phyloP scores from a whole-genome alignment of 1,139 yeast genomes.

The Wickerhamiella pararugosa region DNA sequence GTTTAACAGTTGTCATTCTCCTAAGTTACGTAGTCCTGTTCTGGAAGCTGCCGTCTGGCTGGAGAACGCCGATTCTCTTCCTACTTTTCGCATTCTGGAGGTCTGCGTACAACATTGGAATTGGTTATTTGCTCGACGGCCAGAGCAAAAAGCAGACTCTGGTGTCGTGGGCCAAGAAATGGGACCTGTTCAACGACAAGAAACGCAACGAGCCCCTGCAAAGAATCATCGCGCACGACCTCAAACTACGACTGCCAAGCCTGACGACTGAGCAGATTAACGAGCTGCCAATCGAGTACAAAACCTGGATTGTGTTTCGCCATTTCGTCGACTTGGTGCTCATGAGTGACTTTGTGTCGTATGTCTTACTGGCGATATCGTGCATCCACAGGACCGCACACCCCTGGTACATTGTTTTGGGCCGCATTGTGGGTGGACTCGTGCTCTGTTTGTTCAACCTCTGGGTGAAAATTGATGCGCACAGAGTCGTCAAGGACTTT shows the following conservation, averaged over 20 bases:
- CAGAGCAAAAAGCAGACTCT: conserved; percentile 49
- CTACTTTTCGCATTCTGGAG: conserved; percentile 63
- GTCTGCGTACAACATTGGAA: conserved; percentile 60
- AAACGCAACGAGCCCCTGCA: conserved; percentile 21
- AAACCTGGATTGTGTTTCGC: conserved; percentile 71
- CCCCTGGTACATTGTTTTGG: conserved; percentile 24
- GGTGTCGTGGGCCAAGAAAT: conserved; percentile 39
- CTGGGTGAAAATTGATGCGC: conserved; percentile 85
- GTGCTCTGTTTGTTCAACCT: conserved; percentile 51
- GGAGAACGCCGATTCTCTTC: conserved; percentile 34
- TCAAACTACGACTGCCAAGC: conserved; percentile 39
- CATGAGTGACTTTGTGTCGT: conserved; percentile 76
- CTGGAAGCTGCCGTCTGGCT: conserved; percentile 21
- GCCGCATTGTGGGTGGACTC: conserved; percentile 30
- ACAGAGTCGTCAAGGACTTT: conserved; percentile 74
- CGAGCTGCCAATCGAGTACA: conserved; percentile 55
- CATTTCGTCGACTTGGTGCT: conserved; percentile 68
- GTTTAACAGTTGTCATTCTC: conserved; percentile 40
- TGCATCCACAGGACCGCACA: conserved; percentile 36
- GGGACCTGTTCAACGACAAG: conserved; percentile 32
- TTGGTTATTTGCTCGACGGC: conserved; percentile 51
- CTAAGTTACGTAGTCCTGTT: conserved; percentile 39
- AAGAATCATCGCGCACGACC: conserved; percentile 32
- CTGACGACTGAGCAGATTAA: conserved; percentile 32
- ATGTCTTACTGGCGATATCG: conserved; percentile 51